Evolutionary conservation across 352 stramenopile genomes (phyloP).

Genomic region (Pythium folliculosum): DNA sequence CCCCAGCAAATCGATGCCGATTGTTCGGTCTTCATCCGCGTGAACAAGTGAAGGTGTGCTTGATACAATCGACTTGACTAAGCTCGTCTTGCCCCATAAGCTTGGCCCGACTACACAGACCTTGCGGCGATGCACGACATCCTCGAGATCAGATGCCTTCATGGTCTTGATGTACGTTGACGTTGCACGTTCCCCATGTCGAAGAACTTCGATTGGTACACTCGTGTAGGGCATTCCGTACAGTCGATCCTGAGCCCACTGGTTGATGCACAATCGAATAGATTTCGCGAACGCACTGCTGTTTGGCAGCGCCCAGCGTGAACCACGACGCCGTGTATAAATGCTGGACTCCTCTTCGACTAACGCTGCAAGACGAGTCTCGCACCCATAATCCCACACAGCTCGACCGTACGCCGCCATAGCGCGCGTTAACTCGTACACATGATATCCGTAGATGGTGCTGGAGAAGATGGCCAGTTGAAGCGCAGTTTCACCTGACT

Average conservation of each 20-base stretch:
- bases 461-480: not conserved
- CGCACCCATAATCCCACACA: not conserved
- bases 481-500: not conserved
- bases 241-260: not conserved
- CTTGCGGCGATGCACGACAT: constrained; percentile 2
- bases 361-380: not conserved
- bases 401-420: not conserved
- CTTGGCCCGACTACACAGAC: not conserved
- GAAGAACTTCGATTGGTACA: not conserved
- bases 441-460: not conserved
- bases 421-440: not conserved
- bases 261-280: not conserved
- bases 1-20: not conserved
- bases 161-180: not conserved
- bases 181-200: not conserved
- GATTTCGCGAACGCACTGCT: not conserved
- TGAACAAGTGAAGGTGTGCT: not conserved
- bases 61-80: not conserved
- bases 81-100: not conserved
- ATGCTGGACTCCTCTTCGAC: not conserved
- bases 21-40: not conserved
- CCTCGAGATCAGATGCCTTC: not conserved
- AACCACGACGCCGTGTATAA: no score
- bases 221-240: not conserved
- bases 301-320: not conserved